Evolutionary conservation across 805 yeast species (phyloP).

Genomic region (Yarrowia sp.): DNA sequence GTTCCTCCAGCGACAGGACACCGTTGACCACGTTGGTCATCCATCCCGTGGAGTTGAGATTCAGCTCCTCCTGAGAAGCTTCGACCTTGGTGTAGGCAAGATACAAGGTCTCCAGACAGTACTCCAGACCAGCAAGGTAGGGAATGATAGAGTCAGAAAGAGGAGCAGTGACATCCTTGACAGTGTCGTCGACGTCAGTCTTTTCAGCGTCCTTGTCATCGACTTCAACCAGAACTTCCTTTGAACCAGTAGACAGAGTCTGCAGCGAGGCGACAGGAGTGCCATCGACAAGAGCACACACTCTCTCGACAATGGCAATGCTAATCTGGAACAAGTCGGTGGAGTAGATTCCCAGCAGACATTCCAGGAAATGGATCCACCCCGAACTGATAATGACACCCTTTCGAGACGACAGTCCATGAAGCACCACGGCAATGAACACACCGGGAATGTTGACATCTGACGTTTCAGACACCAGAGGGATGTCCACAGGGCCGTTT

Average conservation of each 20-base stretch:
- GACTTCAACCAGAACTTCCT: conserved; percentile 14
- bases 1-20: conserved; percentile 76
- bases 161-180: conserved; percentile 52
- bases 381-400: conserved; percentile 28
- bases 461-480: conserved; percentile 17
- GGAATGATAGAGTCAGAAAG: conserved; percentile 56
- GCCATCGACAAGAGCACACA: conserved; percentile 53
- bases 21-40: conserved; percentile 63
- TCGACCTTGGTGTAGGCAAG: conserved; percentile 32
- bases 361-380: conserved; percentile 34
- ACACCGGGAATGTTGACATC: conserved; percentile 35
- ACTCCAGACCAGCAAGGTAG: conserved; percentile 67
- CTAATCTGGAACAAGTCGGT: conserved; percentile 61
- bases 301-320: conserved; percentile 60
- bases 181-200: neutral
- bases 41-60: conserved; percentile 30
- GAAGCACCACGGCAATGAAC: conserved; percentile 34
- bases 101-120: conserved; percentile 50
- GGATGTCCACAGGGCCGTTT: conserved; percentile 35
- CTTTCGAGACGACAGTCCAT: conserved; percentile 31
- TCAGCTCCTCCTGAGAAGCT: conserved; percentile 19
- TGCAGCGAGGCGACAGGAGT: conserved; percentile 45
- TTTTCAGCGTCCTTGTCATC: neutral
- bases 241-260: conserved; percentile 8
- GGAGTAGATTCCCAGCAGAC: conserved; percentile 35